phyloP scores from a whole-genome alignment of 2,329 filamentous ascomycete genomes.

The Neopestalotiopsis sp. region DNA sequence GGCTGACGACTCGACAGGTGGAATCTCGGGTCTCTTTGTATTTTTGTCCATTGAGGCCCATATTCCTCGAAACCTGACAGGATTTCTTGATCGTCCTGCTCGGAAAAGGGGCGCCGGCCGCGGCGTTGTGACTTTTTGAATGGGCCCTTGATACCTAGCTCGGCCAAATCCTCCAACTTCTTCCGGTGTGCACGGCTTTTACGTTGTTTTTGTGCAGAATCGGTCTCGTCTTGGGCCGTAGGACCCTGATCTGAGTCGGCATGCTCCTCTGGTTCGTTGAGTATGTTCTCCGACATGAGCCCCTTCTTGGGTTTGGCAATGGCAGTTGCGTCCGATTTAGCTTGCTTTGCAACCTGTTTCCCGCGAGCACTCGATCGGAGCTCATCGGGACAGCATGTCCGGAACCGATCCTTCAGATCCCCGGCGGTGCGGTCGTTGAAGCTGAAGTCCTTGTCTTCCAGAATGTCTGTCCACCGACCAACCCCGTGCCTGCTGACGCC shows the following conservation, averaged over 20 bases:
- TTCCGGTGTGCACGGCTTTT: constrained; percentile 61
- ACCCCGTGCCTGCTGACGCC: constrained; percentile 68
- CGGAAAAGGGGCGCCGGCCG: constrained; percentile 64
- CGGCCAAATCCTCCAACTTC: constrained; percentile 58
- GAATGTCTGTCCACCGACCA: constrained; percentile 68
- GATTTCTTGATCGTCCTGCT: constrained; percentile 67
- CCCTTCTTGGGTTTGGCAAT: constrained; percentile 51
- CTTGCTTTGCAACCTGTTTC: constrained; percentile 35
- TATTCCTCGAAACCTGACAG: constrained; percentile 63
- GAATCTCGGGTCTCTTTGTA: constrained; percentile 64
- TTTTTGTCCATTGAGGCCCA: constrained; percentile 69
- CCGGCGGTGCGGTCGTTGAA: constrained; percentile 67
- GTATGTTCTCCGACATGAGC: constrained; percentile 59
- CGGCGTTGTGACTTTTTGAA: constrained; percentile 67
- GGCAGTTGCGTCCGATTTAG: constrained; percentile 25
- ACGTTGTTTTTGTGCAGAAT: constrained; percentile 45
- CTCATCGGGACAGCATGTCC: constrained; percentile 69
- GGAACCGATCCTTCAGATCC: constrained; percentile 69
- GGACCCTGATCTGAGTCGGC: constrained; percentile 28
- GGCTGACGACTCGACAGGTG: constrained; percentile 63
- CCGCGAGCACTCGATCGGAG: constrained; percentile 47
- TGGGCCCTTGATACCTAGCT: constrained; percentile 65
- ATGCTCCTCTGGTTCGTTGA: constrained; percentile 52
- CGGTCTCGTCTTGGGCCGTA: constrained; percentile 36
- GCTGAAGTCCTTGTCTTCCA: constrained; percentile 63